Evolutionary conservation across 257 asterid species (phyloP).

Genomic region (Paraleonurus japonicus): DNA sequence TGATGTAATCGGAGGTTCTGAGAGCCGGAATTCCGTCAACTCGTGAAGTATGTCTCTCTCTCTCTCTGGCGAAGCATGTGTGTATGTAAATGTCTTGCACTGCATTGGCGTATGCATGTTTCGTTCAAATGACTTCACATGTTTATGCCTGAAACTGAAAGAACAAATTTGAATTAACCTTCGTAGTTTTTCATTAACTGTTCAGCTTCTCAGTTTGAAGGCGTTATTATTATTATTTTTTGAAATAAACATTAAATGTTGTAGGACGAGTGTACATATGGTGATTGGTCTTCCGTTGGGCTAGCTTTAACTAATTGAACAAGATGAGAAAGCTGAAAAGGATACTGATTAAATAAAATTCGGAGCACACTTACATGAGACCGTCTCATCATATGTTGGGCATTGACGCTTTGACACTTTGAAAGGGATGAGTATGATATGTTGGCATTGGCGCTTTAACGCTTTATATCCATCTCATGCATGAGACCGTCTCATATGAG

Average conservation of each 20-base stretch:
- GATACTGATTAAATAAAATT: background rate
- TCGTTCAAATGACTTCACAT: background rate
- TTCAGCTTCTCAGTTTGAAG: background rate
- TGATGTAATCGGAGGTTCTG: constrained; percentile 6
- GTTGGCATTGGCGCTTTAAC: too few species aligned
- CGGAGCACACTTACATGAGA: too few species aligned
- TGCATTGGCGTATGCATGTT: background rate
- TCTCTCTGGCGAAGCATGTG: background rate
- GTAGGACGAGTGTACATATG: constrained; percentile 40
- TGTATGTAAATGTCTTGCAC: background rate
- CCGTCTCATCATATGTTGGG: too few species aligned
- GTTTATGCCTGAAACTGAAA: background rate
- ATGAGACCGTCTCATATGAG: too few species aligned
- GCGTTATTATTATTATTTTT: too few species aligned
- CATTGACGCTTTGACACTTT: too few species aligned
- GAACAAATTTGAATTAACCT: background rate
- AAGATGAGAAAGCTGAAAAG: background rate
- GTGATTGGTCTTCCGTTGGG: constrained; percentile 25
- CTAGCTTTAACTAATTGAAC: constrained; percentile 24
- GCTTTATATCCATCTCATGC: too few species aligned
- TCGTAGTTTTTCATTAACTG: background rate
- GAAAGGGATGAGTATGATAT: too few species aligned
- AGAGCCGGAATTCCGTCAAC: background rate
- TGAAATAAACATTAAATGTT: constrained; percentile 26
- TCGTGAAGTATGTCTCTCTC: background rate